Base-by-base conservation (phyloP, 75 land plant species). In the Cunninghamia lanceolata region DNA sequence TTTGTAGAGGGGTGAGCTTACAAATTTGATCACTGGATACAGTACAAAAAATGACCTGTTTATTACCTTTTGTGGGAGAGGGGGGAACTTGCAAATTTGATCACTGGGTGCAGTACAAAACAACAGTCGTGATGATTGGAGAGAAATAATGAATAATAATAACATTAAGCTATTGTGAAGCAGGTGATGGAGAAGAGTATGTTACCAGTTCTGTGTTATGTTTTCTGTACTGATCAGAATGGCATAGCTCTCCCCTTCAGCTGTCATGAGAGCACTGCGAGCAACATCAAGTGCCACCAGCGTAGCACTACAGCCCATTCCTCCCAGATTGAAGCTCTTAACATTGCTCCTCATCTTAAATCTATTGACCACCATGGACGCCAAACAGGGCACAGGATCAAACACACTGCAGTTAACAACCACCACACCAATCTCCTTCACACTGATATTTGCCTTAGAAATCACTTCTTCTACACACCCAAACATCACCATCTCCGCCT, bases 241-340 rank as follows among this genome's bases (percentile, higher is more conserved):
- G 21, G 93, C 93, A 87, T 36, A 92, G 89, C 59, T 86, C 25
- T 90, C 85, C 52, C 78, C 78, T 0, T 84, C 38, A 11, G 71
- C 77, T 43, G 85, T 86, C 81, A 90, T 92, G 19, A 93, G 87
- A 30, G 89, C 77, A 63, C 90, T 91, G 52, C 89, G 84, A 38
- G 94, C 94, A 16, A 93, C 75, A 80, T 93, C 93, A 5, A 93
- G 38, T 14, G 93, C 85, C 16, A 93, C 90, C 40, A 93, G n/a
- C 1, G 93, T 88, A 11, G 94, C 93, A 82, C 93, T 91, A 86
- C 94, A 93, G 2, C 94, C 94, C 94, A 93, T 93, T 2, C 94
- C 94, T 38, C 87, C 88, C 19, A 93, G 87, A 82, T 88, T 93
- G 66, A 79, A 85, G 85, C 86, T 91, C 42, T 77, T 81, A 47